Evolutionary conservation across 306 rosid genomes (phyloP).

Genomic region (Purshia tridentata): DNA sequence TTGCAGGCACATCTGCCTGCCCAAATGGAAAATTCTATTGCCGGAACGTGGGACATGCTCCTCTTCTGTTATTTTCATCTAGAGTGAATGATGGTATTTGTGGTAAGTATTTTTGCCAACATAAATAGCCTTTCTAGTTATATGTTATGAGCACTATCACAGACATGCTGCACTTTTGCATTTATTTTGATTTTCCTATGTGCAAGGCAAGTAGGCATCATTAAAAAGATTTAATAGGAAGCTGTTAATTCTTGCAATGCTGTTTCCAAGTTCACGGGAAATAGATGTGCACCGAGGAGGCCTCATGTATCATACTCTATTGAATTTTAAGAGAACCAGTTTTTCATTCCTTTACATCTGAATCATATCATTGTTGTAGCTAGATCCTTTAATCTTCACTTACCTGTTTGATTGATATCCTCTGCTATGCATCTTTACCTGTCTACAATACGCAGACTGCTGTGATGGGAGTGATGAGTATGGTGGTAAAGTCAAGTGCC

Average conservation of each 20-base stretch:
- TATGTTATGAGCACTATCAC: background rate
- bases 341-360: background rate
- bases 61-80: constrained; percentile 64
- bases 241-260: constrained; percentile 3
- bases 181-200: background rate
- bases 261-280: background rate
- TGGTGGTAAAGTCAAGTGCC: constrained; percentile 66
- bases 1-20: constrained; percentile 92
- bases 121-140: background rate
- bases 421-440: constrained; percentile 17
- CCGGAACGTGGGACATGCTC: constrained; percentile 67
- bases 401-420: background rate
- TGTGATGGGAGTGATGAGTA: constrained; percentile 98
- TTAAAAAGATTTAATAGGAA: background rate
- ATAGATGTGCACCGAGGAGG: background rate
- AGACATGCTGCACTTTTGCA: background rate
- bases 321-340: background rate
- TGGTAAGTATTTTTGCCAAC: constrained; percentile 48
- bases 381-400: constrained; percentile 15
- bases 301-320: background rate
- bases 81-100: constrained; percentile 95
- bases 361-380: background rate
- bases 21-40: constrained; percentile 77
- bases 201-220: background rate
- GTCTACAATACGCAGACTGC: constrained; percentile 59